Base-by-base conservation (phyloP, 768 basidiomycete species). In the Suillus luteus region DNA sequence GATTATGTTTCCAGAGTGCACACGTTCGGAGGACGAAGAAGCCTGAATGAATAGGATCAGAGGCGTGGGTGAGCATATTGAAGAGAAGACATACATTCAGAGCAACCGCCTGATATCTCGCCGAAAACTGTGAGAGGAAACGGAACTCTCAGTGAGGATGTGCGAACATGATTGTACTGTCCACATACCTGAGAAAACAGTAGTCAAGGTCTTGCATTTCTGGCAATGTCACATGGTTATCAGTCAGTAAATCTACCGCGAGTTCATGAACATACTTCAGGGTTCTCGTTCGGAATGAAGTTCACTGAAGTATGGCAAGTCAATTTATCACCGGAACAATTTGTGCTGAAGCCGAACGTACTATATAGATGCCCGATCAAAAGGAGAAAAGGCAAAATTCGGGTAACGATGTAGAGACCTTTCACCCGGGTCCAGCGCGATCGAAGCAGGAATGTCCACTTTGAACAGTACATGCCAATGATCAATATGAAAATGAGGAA, bases 361-460 rank as follows among this genome's bases (percentile, higher is more conserved):
- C 55, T 9, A 40, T 27, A 57, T 24, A 57, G 22, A 40, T 57
- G 22, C 9, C 5, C 15, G 9, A 3, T 24, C 0, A 38, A 27
- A 7, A 57, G 22, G 14, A 40, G 14, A 57, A 57, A 57, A 5
- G 38, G 55, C 2, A 38, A 5, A 24, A 17, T 24, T 40, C 55
- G 14, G 5, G 55, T 17, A 17, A 17, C 15, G 22, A 57, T 40
- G 17, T 38, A 57, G 11, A 57, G 55, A 3, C 38, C 55, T 24
- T 57, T 57, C 10, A 57, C 37, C 24, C 40, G 31, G 55, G 55
- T 57, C 55, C 55, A 57, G 9, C 37, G 55, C 55, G 55, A 57
- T 40, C 17, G 55, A 57, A 57, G 55, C 15, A 57, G 37, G 24
- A 40, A 57, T 22, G 55, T 57, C 55, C 55, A 57, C 55, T 57